A percentile compares a stretch with the other conserved stretches of the same genome.
phyloP scores from a whole-genome alignment of 2,329 filamentous ascomycete species.

The Paecilomyces niveus region DNA sequence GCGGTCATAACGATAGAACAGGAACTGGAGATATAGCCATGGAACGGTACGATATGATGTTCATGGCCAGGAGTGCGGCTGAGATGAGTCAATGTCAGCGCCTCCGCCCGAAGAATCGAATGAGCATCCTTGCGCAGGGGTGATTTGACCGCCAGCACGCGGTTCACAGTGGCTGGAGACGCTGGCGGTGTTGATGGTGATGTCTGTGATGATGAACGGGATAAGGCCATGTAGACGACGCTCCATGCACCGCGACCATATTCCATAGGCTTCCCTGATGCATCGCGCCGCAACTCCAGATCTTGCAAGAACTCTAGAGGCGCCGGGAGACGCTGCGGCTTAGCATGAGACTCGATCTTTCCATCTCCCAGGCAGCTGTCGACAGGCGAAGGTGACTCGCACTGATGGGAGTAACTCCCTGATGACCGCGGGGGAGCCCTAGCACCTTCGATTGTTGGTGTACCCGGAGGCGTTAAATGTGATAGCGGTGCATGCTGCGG shows the following conservation, averaged over 20 bases:
- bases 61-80: slow-evolving; percentile 24
- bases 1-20: slow-evolving; percentile 39
- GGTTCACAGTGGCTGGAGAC: slow-evolving; percentile 24
- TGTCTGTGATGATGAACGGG: slow-evolving; percentile 8
- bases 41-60: slow-evolving; percentile 37
- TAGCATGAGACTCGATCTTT: neutral
- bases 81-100: slow-evolving; percentile 34
- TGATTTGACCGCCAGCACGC: slow-evolving; percentile 39
- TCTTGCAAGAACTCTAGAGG: slow-evolving; percentile 25
- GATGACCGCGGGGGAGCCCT: neutral
- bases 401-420: neutral
- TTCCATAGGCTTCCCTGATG: slow-evolving; percentile 23
- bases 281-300: slow-evolving; percentile 23
- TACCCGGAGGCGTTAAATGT: neutral
- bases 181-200: slow-evolving; percentile 23
- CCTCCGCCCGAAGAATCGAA: slow-evolving; percentile 36
- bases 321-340: neutral
- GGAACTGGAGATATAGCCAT: slow-evolving; percentile 32
- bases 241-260: slow-evolving; percentile 43
- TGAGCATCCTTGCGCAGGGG: slow-evolving; percentile 34
- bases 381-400: neutral
- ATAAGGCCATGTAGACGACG: slow-evolving; percentile 37
- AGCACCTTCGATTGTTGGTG: neutral
- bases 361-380: neutral
- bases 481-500: neutral